Evolutionary conservation across 331 rosid genomes (phyloP).

Genomic region (Stylosanthes scabra): DNA sequence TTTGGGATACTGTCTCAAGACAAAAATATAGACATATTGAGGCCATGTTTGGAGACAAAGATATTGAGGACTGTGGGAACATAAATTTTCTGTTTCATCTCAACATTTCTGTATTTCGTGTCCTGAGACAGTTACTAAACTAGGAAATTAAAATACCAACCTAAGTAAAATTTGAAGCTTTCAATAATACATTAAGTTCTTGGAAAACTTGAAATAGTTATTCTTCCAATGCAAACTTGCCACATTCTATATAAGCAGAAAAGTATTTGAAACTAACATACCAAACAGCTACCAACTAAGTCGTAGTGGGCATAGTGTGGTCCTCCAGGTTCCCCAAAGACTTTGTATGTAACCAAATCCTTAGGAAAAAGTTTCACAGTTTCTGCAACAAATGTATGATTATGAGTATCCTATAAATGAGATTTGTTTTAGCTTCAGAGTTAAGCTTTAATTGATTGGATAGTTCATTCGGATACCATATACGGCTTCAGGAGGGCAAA

Average conservation of each 20-base stretch:
- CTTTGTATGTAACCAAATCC: slow-evolving; percentile 68
- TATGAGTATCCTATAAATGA: slow-evolving; percentile 3
- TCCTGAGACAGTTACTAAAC: too few species aligned
- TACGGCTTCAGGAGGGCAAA: slow-evolving; percentile 96
- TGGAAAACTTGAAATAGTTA: too few species aligned
- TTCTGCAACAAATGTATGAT: slow-evolving; percentile 58
- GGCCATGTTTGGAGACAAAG: too few species aligned
- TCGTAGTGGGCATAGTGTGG: slow-evolving; percentile 94
- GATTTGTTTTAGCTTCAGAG: background rate
- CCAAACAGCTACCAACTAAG: slow-evolving; percentile 84
- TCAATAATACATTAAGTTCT: too few species aligned
- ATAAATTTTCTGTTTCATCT: too few species aligned
- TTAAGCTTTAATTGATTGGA: background rate
- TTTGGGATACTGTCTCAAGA: too few species aligned
- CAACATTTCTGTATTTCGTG: too few species aligned
- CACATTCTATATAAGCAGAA: background rate
- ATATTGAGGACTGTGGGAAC: too few species aligned
- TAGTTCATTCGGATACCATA: slow-evolving; percentile 60
- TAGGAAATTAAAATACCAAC: too few species aligned
- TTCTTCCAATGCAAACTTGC: too few species aligned
- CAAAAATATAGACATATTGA: too few species aligned
- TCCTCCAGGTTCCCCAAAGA: slow-evolving; percentile 83
- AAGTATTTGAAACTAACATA: slow-evolving; percentile 40
- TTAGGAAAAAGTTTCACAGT: slow-evolving; percentile 78
- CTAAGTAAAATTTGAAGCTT: too few species aligned